phyloP scores from a whole-genome alignment of 2,329 filamentous ascomycete species.

The Epichloe elymi region DNA sequence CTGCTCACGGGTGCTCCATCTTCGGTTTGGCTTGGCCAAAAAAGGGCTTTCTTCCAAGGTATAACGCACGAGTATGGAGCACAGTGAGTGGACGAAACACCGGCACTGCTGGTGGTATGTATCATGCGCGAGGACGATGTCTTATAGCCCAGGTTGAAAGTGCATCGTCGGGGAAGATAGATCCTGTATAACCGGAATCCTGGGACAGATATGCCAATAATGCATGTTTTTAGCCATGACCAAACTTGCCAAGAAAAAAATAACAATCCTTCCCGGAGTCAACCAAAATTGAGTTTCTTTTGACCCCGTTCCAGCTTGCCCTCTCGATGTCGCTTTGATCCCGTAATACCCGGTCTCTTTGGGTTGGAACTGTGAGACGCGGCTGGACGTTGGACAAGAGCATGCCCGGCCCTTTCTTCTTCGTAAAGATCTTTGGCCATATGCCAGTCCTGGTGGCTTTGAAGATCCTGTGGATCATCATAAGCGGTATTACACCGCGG shows the following conservation, averaged over 20 bases:
- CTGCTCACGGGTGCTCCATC: neutral
- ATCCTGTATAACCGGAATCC: neutral
- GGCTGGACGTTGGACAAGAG: slow-evolving; percentile 27
- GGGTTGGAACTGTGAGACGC: slow-evolving; percentile 17
- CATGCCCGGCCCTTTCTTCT: slow-evolving; percentile 37
- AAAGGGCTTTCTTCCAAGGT: neutral
- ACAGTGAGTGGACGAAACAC: neutral
- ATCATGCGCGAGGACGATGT: neutral
- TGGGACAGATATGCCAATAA: neutral
- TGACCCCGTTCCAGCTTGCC: slow-evolving; percentile 42
- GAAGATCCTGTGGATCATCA: slow-evolving; percentile 40
- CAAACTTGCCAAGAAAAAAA: neutral
- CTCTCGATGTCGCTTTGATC: slow-evolving; percentile 27
- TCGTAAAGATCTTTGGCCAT: slow-evolving; percentile 76
- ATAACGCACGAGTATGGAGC: neutral
- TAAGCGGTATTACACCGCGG: slow-evolving; percentile 52
- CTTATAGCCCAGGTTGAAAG: neutral
- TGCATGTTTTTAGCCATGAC: neutral
- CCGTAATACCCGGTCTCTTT: slow-evolving; percentile 19
- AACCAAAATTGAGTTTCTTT: slow-evolving; percentile 47
- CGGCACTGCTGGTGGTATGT: neutral
- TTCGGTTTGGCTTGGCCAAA: neutral
- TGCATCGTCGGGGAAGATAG: neutral
- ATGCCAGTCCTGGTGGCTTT: slow-evolving; percentile 88
- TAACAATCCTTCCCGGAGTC: slow-evolving; percentile 12